These are phyloP conservation scores for Chaetomium olivaceum DNA, from an alignment of 2,329 filamentous ascomycete species.

Conservation along the genomic window DNA sequence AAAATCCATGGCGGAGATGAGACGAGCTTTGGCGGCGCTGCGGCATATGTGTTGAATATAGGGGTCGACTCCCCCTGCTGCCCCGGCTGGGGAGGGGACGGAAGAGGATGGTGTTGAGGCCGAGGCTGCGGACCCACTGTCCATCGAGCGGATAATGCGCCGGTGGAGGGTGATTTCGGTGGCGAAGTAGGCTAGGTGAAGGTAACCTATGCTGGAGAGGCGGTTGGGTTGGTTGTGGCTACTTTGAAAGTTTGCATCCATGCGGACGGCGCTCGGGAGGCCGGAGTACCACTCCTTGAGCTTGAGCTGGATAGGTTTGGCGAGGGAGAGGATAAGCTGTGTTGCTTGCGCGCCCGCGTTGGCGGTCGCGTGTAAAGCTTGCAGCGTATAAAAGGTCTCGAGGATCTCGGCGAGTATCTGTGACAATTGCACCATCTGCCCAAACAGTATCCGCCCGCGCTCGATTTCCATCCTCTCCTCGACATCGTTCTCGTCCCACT, in stretches of 20 bases:
- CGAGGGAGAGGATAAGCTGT: constrained; percentile 70
- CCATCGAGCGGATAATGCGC: constrained; percentile 81
- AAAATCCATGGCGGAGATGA: constrained; percentile 97
- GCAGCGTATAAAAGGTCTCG: constrained; percentile 78
- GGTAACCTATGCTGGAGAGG: constrained; percentile 67
- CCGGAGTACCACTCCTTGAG: constrained; percentile 79
- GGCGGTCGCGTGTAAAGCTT: constrained; percentile 69
- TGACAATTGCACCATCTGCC: constrained; percentile 73
- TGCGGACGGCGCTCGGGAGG: constrained; percentile 63
- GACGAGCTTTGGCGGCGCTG: constrained; percentile 85
- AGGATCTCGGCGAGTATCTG: constrained; percentile 77
- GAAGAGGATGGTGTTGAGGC: constrained; percentile 7
- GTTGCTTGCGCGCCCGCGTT: constrained; percentile 69
- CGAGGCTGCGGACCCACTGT: constrained; percentile 41
- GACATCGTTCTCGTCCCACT: constrained; percentile 61
- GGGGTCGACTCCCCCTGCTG: constrained; percentile 57
- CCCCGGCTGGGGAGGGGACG: neutral
- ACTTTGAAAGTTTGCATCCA: constrained; percentile 60
- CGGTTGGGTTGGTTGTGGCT: constrained; percentile 45
- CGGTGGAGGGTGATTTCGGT: constrained; percentile 92
- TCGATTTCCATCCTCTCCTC: constrained; percentile 67
- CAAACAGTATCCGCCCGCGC: constrained; percentile 69
- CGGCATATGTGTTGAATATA: constrained; percentile 92
- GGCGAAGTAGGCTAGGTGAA: constrained; percentile 90
- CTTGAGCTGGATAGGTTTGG: constrained; percentile 80